phyloP scores from a whole-genome alignment of 2,329 filamentous ascomycete genomes.

The Bipolaris victoriae region DNA sequence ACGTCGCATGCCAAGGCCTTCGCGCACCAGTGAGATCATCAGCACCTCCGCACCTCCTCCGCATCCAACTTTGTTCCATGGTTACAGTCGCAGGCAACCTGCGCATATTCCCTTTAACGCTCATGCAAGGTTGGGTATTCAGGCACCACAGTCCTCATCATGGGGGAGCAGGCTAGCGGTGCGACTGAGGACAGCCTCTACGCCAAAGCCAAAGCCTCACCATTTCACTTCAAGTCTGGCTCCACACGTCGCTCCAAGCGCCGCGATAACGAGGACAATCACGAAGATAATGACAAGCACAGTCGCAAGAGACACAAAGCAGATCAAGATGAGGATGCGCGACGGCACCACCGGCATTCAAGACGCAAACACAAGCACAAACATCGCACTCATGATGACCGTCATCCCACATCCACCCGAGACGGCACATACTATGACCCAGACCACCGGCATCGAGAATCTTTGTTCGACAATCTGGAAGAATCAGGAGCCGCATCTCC shows the following conservation, averaged over 20 bases:
- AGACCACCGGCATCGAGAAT: slow-evolving; percentile 40
- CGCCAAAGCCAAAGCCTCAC: slow-evolving; percentile 37
- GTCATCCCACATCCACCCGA: slow-evolving; percentile 33
- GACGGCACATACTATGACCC: slow-evolving; percentile 44
- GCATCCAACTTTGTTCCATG: slow-evolving; percentile 17
- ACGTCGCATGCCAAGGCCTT: slow-evolving; percentile 28
- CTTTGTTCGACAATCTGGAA: slow-evolving; percentile 38
- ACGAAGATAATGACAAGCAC: slow-evolving; percentile 8
- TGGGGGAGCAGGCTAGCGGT: slow-evolving; percentile 40
- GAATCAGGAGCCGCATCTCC: slow-evolving; percentile 45
- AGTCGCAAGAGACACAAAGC: slow-evolving; percentile 24
- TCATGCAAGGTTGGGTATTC: slow-evolving; percentile 26
- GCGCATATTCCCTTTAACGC: slow-evolving; percentile 1
- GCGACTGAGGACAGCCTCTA: slow-evolving; percentile 29
- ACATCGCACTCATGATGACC: slow-evolving; percentile 22
- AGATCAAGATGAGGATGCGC: slow-evolving; percentile 14
- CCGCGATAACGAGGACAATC: slow-evolving; percentile 19
- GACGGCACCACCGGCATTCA: slow-evolving; percentile 17
- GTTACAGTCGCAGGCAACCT: neutral
- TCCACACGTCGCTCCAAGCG: slow-evolving; percentile 29
- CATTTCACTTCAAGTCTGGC: slow-evolving; percentile 50
- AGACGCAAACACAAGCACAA: slow-evolving; percentile 29
- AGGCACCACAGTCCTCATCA: slow-evolving; percentile 24
- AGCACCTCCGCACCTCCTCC: slow-evolving; percentile 34
- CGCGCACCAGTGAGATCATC: slow-evolving; percentile 36